Evolutionary conservation across 164 flowering plant genomes (phyloP).

Genomic region (Macadamia integrifolia): DNA sequence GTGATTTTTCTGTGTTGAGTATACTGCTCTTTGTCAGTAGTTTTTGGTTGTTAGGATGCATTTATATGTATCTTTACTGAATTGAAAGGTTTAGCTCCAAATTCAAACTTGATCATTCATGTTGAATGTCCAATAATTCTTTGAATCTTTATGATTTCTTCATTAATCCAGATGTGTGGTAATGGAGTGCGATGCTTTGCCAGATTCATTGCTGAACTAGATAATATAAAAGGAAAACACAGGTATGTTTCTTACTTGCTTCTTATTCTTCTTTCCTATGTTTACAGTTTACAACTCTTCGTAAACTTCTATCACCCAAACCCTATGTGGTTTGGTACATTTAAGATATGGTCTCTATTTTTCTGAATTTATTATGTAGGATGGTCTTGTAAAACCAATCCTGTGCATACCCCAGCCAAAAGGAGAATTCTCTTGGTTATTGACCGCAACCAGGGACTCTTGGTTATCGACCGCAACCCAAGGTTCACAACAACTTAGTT

Average conservation of each 20-base stretch:
- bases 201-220: slow-evolving; percentile 78
- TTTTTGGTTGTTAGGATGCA: background rate
- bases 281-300: background rate
- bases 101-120: too few species aligned
- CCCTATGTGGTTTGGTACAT: background rate
- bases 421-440: too few species aligned
- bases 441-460: too few species aligned
- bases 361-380: too few species aligned
- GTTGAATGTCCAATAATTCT: too few species aligned
- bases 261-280: background rate
- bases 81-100: too few species aligned
- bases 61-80: too few species aligned
- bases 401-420: too few species aligned
- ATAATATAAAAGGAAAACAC: slow-evolving; percentile 63
- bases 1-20: background rate
- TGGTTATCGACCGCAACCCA: too few species aligned
- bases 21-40: background rate
- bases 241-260: slow-evolving; percentile 35
- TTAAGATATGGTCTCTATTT: background rate
- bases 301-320: background rate
- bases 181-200: slow-evolving; percentile 99
- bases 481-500: too few species aligned
- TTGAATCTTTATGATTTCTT: too few species aligned
- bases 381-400: too few species aligned
- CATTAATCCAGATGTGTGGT: slow-evolving; percentile 15